phyloP scores from a whole-genome alignment of 2,329 filamentous ascomycete species.

The Coniochaeta pulveracea region DNA sequence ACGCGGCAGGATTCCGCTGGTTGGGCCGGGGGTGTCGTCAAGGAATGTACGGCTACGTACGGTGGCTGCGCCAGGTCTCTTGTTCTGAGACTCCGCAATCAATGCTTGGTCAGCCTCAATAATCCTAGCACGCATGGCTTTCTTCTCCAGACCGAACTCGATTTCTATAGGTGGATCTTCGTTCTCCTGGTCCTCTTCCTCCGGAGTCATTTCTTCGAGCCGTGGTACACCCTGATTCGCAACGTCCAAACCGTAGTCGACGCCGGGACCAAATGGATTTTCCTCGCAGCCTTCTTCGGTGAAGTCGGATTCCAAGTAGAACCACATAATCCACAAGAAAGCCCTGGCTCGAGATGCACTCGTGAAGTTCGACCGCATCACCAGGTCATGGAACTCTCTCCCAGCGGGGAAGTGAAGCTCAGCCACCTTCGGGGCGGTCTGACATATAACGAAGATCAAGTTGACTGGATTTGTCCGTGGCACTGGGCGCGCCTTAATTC shows the following conservation, averaged over 20 bases:
- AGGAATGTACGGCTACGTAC: background rate
- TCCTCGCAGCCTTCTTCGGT: constrained; percentile 75
- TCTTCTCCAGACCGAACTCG: constrained; percentile 61
- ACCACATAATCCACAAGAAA: constrained; percentile 98
- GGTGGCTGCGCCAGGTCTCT: constrained; percentile 28
- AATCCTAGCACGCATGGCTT: constrained; percentile 63
- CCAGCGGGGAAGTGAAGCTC: constrained; percentile 81
- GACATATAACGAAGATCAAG: constrained; percentile 87
- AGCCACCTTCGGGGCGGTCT: constrained; percentile 81
- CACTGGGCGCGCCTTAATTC: constrained; percentile 57
- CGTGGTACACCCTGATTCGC: constrained; percentile 59
- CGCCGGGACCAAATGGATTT: constrained; percentile 76
- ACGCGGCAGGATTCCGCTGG: constrained; percentile 45
- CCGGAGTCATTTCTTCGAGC: constrained; percentile 52
- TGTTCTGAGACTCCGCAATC: constrained; percentile 48
- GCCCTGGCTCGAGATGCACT: constrained; percentile 76
- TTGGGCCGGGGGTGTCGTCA: constrained; percentile 24
- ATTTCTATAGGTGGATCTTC: constrained; percentile 61
- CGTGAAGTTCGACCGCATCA: constrained; percentile 79
- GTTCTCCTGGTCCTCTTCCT: constrained; percentile 59
- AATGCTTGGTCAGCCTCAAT: constrained; percentile 65
- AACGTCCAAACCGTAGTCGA: constrained; percentile 53
- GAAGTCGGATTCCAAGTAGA: constrained; percentile 94
- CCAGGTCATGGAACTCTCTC: constrained; percentile 88
- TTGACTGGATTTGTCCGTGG: constrained; percentile 92